phyloP scores from a whole-genome alignment of 306 rosid species.

The cucumber (Cucumis sativus) region Cucumber_9930_V3 NC_026656.2:1783501-1784000 shows the following conservation, averaged over 20 bases:
- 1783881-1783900: constrained; percentile 76
- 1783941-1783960: constrained; percentile 87
- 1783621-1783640: constrained; percentile 98
- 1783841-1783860: neutral
- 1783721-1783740: neutral
- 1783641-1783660: constrained; percentile 81
- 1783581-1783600: constrained; percentile 53
- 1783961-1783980: constrained; percentile 53
- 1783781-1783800: neutral
- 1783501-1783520: neutral
- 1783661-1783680: constrained; percentile 90
- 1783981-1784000: constrained; percentile 74
- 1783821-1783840: neutral
- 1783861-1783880: constrained; percentile 55
- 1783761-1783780: neutral
- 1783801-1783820: neutral
- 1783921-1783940: constrained; percentile 89
- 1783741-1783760: neutral
- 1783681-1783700: neutral
- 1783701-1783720: neutral
- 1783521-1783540: neutral
- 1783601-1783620: constrained; percentile 85
- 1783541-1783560: neutral
- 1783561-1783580: constrained; percentile 7
- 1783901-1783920: constrained; percentile 61